Percentiles rank a stretch among this genome's conserved stretches.
These are phyloP conservation scores for Coccomyxa sp. DNA, from an alignment of 139 green algal species.

Conservation along the genomic window DNA sequence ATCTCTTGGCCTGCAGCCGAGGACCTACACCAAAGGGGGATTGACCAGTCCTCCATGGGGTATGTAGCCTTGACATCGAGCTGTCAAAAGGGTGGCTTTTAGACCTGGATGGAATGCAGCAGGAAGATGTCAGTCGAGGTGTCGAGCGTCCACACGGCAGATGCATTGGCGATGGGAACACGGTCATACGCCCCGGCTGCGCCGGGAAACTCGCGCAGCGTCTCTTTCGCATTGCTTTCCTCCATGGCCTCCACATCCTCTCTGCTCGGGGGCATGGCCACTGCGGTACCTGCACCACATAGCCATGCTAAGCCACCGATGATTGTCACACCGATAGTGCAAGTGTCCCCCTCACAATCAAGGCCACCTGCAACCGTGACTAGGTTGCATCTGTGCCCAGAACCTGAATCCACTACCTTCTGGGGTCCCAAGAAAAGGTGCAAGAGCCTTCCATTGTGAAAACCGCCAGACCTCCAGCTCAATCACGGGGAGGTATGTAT, in stretches of 20 bases:
- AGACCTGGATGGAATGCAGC: slow-evolving; percentile 60
- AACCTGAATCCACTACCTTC: not conserved
- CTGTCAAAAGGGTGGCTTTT: too few species aligned
- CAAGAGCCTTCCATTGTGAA: too few species aligned
- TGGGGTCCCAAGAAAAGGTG: not conserved
- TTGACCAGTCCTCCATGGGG: too few species aligned
- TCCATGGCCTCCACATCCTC: slow-evolving; percentile 29
- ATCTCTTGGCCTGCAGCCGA: too few species aligned
- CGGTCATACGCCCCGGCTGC: slow-evolving; percentile 87
- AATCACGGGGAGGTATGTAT: too few species aligned
- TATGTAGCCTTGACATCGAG: too few species aligned
- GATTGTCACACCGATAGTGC: too few species aligned
- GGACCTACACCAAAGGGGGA: not conserved
- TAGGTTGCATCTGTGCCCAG: not conserved
- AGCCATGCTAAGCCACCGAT: not conserved
- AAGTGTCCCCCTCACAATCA: not conserved
- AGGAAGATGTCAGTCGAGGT: slow-evolving; percentile 69
- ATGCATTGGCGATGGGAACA: slow-evolving; percentile 44
- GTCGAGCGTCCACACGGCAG: slow-evolving; percentile 82
- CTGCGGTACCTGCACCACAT: slow-evolving; percentile 17
- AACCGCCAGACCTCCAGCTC: too few species aligned
- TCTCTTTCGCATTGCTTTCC: slow-evolving; percentile 27
- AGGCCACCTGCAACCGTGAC: not conserved
- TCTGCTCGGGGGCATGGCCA: slow-evolving; percentile 20
- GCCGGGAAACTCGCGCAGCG: slow-evolving; percentile 26